Evolutionary conservation across 2,329 filamentous ascomycete genomes (phyloP).

Genomic region (Diplodia scrobiculata): DNA sequence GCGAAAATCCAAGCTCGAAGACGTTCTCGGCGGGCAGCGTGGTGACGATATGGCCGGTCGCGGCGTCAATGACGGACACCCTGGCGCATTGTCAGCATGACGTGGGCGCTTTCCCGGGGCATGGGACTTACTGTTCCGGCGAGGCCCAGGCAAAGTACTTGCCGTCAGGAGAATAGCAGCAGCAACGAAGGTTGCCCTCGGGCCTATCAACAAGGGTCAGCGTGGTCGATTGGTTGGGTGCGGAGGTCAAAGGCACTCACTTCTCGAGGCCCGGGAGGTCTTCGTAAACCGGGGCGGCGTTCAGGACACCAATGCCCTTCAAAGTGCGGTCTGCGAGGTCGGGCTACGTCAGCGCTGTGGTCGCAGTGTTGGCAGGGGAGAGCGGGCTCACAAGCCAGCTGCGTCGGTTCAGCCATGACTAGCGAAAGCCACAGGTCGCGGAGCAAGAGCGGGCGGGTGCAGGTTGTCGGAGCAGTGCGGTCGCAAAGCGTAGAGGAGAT

Average conservation of each 20-base stretch:
- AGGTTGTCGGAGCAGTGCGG: constrained; percentile 34
- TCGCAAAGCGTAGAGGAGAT: constrained; percentile 16
- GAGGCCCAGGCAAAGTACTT: constrained; percentile 96
- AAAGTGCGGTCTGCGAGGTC: constrained; percentile 72
- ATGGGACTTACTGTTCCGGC: constrained; percentile 63
- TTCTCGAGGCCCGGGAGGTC: constrained; percentile 74
- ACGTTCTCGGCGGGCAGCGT: constrained; percentile 79
- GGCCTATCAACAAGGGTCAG: constrained; percentile 57
- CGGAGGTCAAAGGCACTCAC: constrained; percentile 43
- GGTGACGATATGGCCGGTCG: constrained; percentile 71
- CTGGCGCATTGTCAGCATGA: constrained; percentile 44
- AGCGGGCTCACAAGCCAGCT: constrained; percentile 75
- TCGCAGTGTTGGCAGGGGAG: constrained; percentile 10
- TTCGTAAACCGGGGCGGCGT: constrained; percentile 87
- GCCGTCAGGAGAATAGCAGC: constrained; percentile 91
- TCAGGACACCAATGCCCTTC: constrained; percentile 92
- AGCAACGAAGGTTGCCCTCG: constrained; percentile 92
- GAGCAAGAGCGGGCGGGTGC: constrained; percentile 30
- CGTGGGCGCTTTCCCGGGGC: neutral
- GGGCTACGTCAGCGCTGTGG: constrained; percentile 10
- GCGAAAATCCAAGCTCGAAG: constrained; percentile 93
- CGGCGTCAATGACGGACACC: constrained; percentile 82
- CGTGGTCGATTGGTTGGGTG: neutral
- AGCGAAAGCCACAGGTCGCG: constrained; percentile 75
- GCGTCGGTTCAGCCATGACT: constrained; percentile 91